phyloP scores from a whole-genome alignment of 306 rosid genomes.

The Acacia melanoxylon region DNA sequence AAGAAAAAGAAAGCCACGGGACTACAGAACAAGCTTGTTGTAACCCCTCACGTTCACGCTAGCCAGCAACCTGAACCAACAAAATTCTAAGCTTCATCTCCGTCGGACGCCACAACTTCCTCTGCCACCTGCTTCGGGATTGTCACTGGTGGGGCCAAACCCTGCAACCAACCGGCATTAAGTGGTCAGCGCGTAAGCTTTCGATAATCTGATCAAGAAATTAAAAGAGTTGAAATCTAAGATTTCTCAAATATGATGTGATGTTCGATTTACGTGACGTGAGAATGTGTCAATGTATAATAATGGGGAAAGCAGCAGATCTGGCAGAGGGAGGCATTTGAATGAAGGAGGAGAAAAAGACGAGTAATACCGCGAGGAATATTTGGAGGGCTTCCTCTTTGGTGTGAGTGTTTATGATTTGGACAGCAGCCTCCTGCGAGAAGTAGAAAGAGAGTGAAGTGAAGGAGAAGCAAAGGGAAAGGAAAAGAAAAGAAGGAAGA shows the following conservation, averaged over 20 bases:
- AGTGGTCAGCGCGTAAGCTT: background rate
- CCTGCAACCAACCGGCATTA: slow-evolving; percentile 30
- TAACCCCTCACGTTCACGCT: background rate
- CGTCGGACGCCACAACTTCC: slow-evolving; percentile 14
- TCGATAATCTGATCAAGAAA: background rate
- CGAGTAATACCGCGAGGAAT: slow-evolving; percentile 27
- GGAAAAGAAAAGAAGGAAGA: background rate
- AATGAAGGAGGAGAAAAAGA: background rate
- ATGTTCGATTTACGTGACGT: background rate
- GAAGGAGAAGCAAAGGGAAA: background rate
- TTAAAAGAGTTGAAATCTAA: background rate
- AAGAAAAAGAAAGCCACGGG: background rate
- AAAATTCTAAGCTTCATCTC: slow-evolving; percentile 3
- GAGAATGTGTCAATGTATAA: background rate
- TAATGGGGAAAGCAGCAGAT: background rate
- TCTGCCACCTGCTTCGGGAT: background rate
- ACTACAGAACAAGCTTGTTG: background rate
- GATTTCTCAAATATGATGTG: background rate
- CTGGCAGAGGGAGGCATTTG: background rate
- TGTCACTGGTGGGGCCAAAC: slow-evolving; percentile 27
- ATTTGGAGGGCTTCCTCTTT: slow-evolving; percentile 45
- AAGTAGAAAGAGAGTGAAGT: background rate
- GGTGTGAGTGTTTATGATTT: slow-evolving; percentile 31
- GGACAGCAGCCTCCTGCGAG: slow-evolving; percentile 38
- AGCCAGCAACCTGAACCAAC: background rate